phyloP scores from a whole-genome alignment of 1,284 basidiomycete species.

The Puccinia horiana region DNA sequence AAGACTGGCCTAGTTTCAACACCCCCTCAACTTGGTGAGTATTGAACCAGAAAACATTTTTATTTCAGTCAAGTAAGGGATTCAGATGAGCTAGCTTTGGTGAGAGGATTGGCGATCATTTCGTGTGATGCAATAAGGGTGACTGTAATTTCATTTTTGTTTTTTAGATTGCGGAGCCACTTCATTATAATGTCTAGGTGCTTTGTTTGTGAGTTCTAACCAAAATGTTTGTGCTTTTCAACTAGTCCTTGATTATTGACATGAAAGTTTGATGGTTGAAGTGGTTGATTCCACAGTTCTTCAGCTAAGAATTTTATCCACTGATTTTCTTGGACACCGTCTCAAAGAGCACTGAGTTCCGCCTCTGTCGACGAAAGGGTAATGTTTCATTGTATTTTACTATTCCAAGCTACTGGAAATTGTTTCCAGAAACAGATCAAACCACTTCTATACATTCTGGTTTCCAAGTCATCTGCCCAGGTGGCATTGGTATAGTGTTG shows the following conservation, averaged over 20 bases:
- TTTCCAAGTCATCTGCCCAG: not conserved
- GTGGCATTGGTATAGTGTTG: not conserved
- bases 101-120: not conserved
- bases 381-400: not conserved
- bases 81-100: too few species aligned
- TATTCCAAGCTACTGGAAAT: slow-evolving; percentile 6
- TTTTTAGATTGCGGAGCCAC: not conserved
- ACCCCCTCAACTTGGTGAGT: not conserved
- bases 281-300: not conserved
- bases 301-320: not conserved
- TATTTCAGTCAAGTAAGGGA: not conserved
- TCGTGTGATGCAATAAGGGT: not conserved
- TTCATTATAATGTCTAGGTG: not conserved
- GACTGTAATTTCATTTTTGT: not conserved
- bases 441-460: not conserved
- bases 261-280: not conserved
- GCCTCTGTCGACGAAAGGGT: not conserved
- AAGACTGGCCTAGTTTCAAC: too few species aligned
- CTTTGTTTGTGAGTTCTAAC: too few species aligned
- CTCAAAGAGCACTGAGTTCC: not conserved
- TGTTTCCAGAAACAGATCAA: not conserved
- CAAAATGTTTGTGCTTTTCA: not conserved
- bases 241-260: not conserved
- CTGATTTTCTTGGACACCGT: not conserved
- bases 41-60: not conserved